These are phyloP conservation scores for Exophiala alcalophila DNA, from an alignment of 2,329 filamentous ascomycete genomes.

Conservation along the genomic window DNA sequence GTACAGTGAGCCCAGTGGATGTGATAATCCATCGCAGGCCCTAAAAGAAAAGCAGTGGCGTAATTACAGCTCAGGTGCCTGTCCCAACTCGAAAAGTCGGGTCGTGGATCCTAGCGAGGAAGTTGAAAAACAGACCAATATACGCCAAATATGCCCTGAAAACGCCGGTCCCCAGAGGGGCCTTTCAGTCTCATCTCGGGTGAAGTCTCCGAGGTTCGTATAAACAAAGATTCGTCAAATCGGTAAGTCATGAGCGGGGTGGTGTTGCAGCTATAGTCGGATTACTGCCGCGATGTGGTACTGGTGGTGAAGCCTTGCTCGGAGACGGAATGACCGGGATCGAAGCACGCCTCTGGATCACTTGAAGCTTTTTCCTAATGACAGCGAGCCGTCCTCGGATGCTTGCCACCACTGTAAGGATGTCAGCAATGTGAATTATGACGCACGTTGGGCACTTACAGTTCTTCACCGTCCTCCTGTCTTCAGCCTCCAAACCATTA, in stretches of 20 bases:
- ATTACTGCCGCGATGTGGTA: slow-evolving; percentile 24
- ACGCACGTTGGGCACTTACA: slow-evolving; percentile 39
- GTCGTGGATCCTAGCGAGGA: slow-evolving; percentile 3
- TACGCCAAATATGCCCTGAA: slow-evolving; percentile 4
- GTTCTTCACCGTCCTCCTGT: slow-evolving; percentile 50
- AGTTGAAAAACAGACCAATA: slow-evolving; percentile 4
- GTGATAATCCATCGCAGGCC: neutral
- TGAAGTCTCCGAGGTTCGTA: neutral
- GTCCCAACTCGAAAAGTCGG: too few relatives aligned
- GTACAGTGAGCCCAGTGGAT: slow-evolving; percentile 1
- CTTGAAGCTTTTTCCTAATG: slow-evolving; percentile 49
- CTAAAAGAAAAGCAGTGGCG: slow-evolving; percentile 2
- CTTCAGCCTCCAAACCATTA: slow-evolving; percentile 46
- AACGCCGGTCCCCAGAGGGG: slow-evolving; percentile 1
- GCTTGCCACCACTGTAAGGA: slow-evolving; percentile 45
- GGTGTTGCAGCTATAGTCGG: slow-evolving; percentile 18
- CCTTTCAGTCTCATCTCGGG: neutral
- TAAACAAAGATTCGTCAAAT: slow-evolving; percentile 6
- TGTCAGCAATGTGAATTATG: slow-evolving; percentile 29
- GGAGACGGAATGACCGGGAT: slow-evolving; percentile 36
- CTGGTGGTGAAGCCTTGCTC: slow-evolving; percentile 26
- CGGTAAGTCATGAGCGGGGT: slow-evolving; percentile 18
- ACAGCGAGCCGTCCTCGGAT: slow-evolving; percentile 48
- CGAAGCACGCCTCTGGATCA: slow-evolving; percentile 48
- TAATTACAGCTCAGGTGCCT: slow-evolving; percentile 17